Base-by-base conservation (phyloP, 176 grass and related monocot species). In the Zea luxurians region DNA sequence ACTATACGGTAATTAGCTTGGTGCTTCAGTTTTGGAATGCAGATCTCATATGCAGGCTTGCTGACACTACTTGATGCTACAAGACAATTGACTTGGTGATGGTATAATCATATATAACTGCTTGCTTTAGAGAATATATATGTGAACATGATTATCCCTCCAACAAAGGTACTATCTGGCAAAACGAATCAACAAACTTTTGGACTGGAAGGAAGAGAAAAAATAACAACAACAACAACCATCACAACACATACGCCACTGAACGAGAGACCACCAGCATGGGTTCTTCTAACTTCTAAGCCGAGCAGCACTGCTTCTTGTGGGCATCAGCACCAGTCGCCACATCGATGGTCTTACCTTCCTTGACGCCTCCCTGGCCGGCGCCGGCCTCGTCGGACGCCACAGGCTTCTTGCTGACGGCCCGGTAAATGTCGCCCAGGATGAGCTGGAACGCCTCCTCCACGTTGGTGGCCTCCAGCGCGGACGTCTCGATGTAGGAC, bases 371-470 rank as follows among this genome's bases (percentile, higher is more conserved):
- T 20, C 78, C 21, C 20, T 70, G 8, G 61, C 80, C 75, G 5
- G 78, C 36, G 61, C 80, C 75, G 4, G 75, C 36, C 0, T 97
- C 93, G 10, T 92, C 90, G 0, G 68, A 64, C 7, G 90, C 89
- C 71, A 91, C 82, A 0, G 83, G 70, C 65, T 97, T 97, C 82
- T 97, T 97, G 80, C 93, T 97, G 76, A 93, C 80, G 64, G 88
- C 78, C 41, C 71, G 78, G 72, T 97, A 90, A 79, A 97, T 86
- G 65, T 93, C 93, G 0, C 84, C 90, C 4, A 97, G 91, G 50
- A 97, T 90, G 36, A 97, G 68, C 80, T 97, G 93, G 86, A 97
- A 97, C 0, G 93, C 83, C 49, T 80, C 76, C 90, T 97, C 93
- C 4, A 97, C 93, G 13, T 97, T 97, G n/a, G 81, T 93, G 0